phyloP scores from a whole-genome alignment of 495 filamentous ascomycete species.

The Astrothelium subdiscretum region DNA sequence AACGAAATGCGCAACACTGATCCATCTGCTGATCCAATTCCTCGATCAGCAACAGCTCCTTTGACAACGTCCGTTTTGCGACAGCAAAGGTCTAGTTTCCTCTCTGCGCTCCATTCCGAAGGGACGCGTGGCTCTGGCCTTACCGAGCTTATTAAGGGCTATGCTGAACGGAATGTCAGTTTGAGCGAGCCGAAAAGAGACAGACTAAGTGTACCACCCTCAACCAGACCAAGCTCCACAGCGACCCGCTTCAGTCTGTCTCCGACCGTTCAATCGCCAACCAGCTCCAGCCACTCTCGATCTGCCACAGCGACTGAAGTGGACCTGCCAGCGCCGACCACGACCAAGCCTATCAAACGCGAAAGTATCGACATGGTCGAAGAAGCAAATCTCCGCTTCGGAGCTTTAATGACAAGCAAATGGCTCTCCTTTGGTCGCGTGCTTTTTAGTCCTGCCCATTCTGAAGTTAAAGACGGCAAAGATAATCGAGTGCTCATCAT shows the following conservation, averaged over 20 bases:
- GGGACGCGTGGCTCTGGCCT: conserved; percentile 17
- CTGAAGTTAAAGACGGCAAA: conserved; percentile 47
- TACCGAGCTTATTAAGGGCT: conserved; percentile 40
- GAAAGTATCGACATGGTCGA: conserved; percentile 53
- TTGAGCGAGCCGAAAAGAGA: conserved; percentile 28
- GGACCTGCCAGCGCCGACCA: neutral
- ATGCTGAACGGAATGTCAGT: conserved; percentile 36
- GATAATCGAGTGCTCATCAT: conserved; percentile 67
- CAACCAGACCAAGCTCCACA: conserved; percentile 31
- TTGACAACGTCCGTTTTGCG: conserved; percentile 12
- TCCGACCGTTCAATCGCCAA: conserved; percentile 11
- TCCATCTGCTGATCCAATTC: conserved; percentile 11
- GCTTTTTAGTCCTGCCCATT: conserved; percentile 83
- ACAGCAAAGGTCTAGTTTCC: conserved; percentile 18
- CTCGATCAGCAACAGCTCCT: conserved; percentile 7
- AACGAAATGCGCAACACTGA: conserved; percentile 3
- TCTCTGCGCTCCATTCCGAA: conserved; percentile 17
- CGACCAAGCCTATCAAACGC: neutral
- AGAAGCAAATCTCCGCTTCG: conserved; percentile 73
- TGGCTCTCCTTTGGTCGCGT: conserved; percentile 95
- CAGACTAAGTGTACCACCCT: conserved; percentile 30
- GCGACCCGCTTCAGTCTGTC: conserved; percentile 20
- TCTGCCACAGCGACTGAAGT: conserved; percentile 7
- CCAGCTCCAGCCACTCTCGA: neutral
- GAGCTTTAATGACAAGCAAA: conserved; percentile 61